These are phyloP conservation scores for Didymella lethalis DNA, from an alignment of 2,329 filamentous ascomycete species.

Conservation along the genomic window DNA sequence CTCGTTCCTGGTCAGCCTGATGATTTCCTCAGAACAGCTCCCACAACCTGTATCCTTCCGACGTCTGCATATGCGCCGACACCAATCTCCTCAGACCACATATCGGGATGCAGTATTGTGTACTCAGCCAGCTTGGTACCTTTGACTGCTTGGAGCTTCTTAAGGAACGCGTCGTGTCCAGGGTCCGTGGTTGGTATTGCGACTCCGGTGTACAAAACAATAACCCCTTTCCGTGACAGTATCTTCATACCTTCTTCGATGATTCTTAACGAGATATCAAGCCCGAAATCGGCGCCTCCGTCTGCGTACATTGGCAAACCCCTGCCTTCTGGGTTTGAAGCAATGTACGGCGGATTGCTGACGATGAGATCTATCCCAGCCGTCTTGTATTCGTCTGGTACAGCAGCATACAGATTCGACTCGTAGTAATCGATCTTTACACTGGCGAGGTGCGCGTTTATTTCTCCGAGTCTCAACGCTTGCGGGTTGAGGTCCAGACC, in stretches of 20 bases:
- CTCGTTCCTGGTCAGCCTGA: slow-evolving; percentile 3
- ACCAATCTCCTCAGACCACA: slow-evolving; percentile 39
- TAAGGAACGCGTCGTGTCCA: slow-evolving; percentile 29
- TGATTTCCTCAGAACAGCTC: slow-evolving; percentile 27
- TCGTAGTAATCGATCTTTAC: slow-evolving; percentile 27
- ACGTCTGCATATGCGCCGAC: slow-evolving; percentile 33
- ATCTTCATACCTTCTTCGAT: slow-evolving; percentile 32
- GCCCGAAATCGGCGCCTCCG: slow-evolving; percentile 33
- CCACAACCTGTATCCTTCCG: slow-evolving; percentile 37
- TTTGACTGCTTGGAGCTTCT: slow-evolving; percentile 26
- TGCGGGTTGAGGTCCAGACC: slow-evolving; percentile 35
- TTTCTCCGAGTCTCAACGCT: slow-evolving; percentile 26
- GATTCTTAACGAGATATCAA: slow-evolving; percentile 32
- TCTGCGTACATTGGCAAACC: slow-evolving; percentile 38
- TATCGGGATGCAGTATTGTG: slow-evolving; percentile 34
- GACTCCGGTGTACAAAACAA: slow-evolving; percentile 36
- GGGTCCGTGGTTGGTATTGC: slow-evolving; percentile 30
- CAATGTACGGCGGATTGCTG: slow-evolving; percentile 39
- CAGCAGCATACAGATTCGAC: slow-evolving; percentile 31
- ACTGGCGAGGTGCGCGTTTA: slow-evolving; percentile 30
- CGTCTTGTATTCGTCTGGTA: slow-evolving; percentile 19
- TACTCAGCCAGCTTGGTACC: slow-evolving; percentile 27
- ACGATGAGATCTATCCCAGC: slow-evolving; percentile 32
- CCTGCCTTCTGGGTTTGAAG: slow-evolving; percentile 29
- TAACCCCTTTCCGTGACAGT: slow-evolving; percentile 25